Percentiles rank a stretch among this genome's conserved stretches.
phyloP scores from a whole-genome alignment of 345 rosid species.

The Eucalyptus albens region DNA sequence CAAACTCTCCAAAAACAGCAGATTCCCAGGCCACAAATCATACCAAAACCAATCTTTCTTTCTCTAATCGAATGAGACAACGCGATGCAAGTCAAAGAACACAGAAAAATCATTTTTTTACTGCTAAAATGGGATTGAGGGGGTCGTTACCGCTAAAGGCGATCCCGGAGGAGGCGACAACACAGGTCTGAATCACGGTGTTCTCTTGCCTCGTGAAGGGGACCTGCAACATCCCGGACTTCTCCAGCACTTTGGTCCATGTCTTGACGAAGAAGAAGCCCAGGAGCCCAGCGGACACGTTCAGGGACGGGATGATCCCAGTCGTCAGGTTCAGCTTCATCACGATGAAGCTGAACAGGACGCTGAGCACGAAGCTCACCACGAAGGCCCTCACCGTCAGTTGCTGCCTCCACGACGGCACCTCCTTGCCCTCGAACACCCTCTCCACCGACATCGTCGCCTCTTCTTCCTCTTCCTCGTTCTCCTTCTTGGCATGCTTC shows the following conservation, averaged over 20 bases:
- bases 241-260: conserved; percentile 43
- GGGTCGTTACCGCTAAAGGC: conserved; percentile 47
- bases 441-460: conserved; percentile 28
- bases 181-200: conserved; percentile 73
- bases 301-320: conserved; percentile 66
- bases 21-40: neutral
- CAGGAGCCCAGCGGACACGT: conserved; percentile 62
- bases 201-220: conserved; percentile 78
- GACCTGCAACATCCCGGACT: conserved; percentile 13
- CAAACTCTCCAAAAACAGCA: neutral
- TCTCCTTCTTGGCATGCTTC: neutral
- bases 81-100: neutral
- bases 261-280: conserved; percentile 63
- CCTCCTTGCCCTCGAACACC: conserved; percentile 28
- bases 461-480: neutral
- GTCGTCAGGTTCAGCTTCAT: conserved; percentile 65
- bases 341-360: conserved; percentile 58
- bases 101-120: neutral
- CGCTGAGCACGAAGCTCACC: conserved; percentile 41
- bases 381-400: conserved; percentile 52
- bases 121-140: neutral
- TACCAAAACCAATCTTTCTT: neutral
- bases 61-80: neutral
- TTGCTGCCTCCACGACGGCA: conserved; percentile 57
- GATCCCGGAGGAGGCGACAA: conserved; percentile 75